Base-by-base conservation (phyloP, 768 basidiomycete species). In the Suillus occidentalis region DNA sequence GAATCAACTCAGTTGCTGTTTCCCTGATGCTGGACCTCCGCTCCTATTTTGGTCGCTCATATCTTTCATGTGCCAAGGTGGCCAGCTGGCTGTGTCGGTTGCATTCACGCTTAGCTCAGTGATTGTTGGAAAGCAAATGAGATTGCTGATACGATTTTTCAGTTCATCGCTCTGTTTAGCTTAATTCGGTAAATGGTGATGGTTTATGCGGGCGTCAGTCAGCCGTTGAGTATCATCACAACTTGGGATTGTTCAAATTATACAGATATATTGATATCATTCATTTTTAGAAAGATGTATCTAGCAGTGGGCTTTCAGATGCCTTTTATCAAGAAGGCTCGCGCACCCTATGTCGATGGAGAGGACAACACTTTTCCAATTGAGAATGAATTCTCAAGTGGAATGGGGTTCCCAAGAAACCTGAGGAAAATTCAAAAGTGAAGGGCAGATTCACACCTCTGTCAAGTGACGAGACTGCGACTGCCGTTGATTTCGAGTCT, bases 41-140 rank as follows among this genome's bases (percentile, higher is more conserved):
- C 91, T 0, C 95, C 95, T 0, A 88, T 94, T 57, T 73, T 91
- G 14, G 87, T 93, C 92, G 1, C 83, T 95, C 63, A 83, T 91
- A 18, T 88, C 91, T 22, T 94, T 86, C 66, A 86, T 95, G 90
- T n/a, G n/a, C n/a, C n/a, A n/a, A n/a, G n/a, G 91, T 1, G 84
- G 93, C 56, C 79, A 92, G 72, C 75, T 99, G 56, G 90, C 92
- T 0, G 82, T 95, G 58, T 83, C 89, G 12, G 83, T 87, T 20
- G 95, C 96, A 0, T 97, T 97, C 72, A 97, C 95, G 52, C 89
- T 89, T 50, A 42, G 86, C 78, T 34, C 36, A 22, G 36, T 8
- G 9, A 36, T 52, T 31, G 16, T n/a, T 28, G 12, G 40, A 8
- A 14, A 20, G 14, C 63, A 20, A 42, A 37, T 42, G 59, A 16